Conservation (phyloP, 305 asterid species). For the Plantago coronopus region DNA sequence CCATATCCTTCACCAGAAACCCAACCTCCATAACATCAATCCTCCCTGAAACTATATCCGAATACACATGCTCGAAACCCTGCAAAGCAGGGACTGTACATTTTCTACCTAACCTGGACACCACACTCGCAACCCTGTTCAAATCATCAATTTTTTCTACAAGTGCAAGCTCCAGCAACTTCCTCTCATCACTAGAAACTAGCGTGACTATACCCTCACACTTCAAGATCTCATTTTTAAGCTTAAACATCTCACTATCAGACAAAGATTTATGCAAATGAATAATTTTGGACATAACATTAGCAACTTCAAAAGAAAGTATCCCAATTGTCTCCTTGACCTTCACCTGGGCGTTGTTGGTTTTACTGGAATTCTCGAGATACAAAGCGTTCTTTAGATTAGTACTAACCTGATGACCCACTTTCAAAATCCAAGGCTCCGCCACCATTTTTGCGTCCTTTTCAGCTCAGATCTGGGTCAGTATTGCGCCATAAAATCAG, state of each 20-base stretch:
- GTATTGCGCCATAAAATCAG: conserved; percentile 12
- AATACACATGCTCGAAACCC: conserved; percentile 92
- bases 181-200: conserved; percentile 58
- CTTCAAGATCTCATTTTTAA: conserved; percentile 73
- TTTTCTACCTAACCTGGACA: conserved; percentile 88
- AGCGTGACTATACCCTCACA: conserved; percentile 57
- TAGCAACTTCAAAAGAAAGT: conserved; percentile 92
- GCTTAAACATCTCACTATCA: conserved; percentile 49
- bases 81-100: conserved; percentile 76
- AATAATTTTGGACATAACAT: conserved; percentile 81
- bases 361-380: conserved; percentile 49
- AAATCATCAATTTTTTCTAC: conserved; percentile 78
- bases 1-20: conserved; percentile 91
- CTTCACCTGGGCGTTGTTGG: conserved; percentile 26
- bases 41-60: conserved; percentile 63
- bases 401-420: conserved; percentile 91
- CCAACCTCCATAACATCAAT: conserved; percentile 71
- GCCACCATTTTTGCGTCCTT: conserved; percentile 69
- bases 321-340: conserved; percentile 55
- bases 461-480: conserved; percentile 46
- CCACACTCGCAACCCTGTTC: conserved; percentile 64
- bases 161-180: conserved; percentile 62
- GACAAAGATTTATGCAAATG: conserved; percentile 73
- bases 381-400: conserved; percentile 68
- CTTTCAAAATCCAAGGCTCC: conserved; percentile 74